Base-by-base conservation (phyloP, 257 asterid species). In the Cinchona pubescens region DNA sequence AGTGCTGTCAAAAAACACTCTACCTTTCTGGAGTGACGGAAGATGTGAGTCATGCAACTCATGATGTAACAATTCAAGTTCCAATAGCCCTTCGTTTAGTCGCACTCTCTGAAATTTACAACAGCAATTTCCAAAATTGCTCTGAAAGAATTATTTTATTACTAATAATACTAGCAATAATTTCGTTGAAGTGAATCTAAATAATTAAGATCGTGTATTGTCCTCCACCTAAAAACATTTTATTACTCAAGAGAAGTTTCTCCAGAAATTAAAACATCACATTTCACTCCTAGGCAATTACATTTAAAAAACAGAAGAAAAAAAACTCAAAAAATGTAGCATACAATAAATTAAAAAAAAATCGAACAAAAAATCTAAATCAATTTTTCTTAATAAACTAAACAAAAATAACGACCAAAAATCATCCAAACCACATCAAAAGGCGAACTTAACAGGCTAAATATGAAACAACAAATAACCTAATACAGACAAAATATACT, bases 21-120 rank as follows among this genome's bases (percentile, higher is more conserved):
- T 68, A 91, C 98, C 93, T 87, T 90, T 71, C 76, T 84, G 11
- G 93, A 86, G 83, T 91, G 93, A 79, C 86, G 89, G 71, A 87
- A 46, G 71, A 93, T 68, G 77, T 91, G 90, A 74, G 87, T 84
- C 34, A 87, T 82, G 73, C 82, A 82, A 77, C 90, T 83, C 93
- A 83, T 89, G 87, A 67, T 87, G 73, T 85, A 72, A 51, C 72
- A 56, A 42, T 69, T 51, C 40, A 58, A 67, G 79, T 75, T 81
- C 84, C 68, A 77, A 80, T 62, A 65, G 53, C 56, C 62, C 69
- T 78, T 23, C 14, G 4, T 18, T 19, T 18, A 74, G 35, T 46
- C 15, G 73, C 72, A 65, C 58, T 65, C 58, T 49, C 1, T 37
- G 48, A 21, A 29, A 51, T n/a, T n/a, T n/a, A n/a, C n/a, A n/a